phyloP scores from a whole-genome alignment of 1,139 yeast species.

The Saccharomyces hybrid region DNA sequence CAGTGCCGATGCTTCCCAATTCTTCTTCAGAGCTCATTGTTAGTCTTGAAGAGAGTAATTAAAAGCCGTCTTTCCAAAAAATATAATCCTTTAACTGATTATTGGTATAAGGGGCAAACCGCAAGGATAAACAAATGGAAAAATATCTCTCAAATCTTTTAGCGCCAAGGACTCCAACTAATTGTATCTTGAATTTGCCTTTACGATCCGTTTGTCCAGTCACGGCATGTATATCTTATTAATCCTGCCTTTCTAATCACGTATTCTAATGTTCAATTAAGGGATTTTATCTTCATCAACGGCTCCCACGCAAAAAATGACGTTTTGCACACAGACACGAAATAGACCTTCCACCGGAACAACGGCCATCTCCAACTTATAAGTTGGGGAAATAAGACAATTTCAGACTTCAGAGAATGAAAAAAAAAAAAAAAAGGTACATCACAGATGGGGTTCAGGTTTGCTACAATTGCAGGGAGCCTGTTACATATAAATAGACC shows the following conservation, averaged over 20 bases:
- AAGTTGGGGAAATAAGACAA: neutral
- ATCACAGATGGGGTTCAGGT: neutral
- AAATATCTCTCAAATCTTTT: neutral
- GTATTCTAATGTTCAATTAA: neutral
- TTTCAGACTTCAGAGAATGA: neutral
- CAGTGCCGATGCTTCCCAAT: constrained; percentile 7
- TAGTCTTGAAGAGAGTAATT: neutral
- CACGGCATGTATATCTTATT: neutral
- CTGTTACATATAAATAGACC: neutral
- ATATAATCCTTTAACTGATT: neutral
- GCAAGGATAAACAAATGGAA: neutral
- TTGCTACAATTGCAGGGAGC: neutral
- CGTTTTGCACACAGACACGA: neutral
- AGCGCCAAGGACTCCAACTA: neutral
- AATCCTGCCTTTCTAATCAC: neutral
- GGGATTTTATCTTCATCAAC: neutral
- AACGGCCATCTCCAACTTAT: neutral
- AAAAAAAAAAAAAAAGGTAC: neutral
- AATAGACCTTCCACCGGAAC: neutral
- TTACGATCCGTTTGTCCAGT: neutral
- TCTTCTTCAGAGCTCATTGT: neutral
- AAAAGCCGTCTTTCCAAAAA: neutral
- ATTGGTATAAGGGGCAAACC: neutral
- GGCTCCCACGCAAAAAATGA: neutral
- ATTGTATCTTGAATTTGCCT: neutral